phyloP scores from a whole-genome alignment of 495 filamentous ascomycete species.

The Cercophora samala region DNA sequence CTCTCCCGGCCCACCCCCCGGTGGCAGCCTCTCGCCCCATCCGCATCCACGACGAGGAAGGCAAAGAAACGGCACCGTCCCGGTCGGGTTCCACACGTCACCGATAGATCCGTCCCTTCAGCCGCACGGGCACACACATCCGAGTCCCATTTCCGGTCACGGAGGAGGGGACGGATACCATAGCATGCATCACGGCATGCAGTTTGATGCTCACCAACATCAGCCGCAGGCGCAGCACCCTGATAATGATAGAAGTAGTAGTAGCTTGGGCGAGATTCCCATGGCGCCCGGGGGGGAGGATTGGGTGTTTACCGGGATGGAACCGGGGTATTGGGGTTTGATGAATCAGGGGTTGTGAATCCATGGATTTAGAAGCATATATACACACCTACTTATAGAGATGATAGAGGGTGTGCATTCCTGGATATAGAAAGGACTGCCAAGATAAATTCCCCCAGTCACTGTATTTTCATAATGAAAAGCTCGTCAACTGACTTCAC shows the following conservation, averaged over 20 bases:
- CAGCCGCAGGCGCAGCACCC: not conserved
- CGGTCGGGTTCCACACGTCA: not conserved
- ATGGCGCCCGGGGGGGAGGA: slow-evolving; percentile 37
- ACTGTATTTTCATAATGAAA: too few species aligned
- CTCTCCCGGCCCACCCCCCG: slow-evolving; percentile 13
- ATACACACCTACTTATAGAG: not conserved
- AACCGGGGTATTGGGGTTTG: slow-evolving; percentile 36
- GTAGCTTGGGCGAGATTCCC: slow-evolving; percentile 25
- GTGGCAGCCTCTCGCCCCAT: slow-evolving; percentile 19
- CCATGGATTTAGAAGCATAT: not conserved
- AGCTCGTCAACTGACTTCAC: too few species aligned
- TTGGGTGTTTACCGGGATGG: slow-evolving; percentile 44
- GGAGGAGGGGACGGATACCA: not conserved
- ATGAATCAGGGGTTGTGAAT: slow-evolving; percentile 12
- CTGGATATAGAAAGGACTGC: too few species aligned
- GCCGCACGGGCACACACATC: not conserved
- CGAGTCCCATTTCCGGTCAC: not conserved
- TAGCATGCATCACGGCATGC: slow-evolving; percentile 21
- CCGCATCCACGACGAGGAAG: not conserved
- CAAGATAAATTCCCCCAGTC: too few species aligned
- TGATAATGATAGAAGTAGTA: not conserved
- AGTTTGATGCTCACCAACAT: slow-evolving; percentile 29
- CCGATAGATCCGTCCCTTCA: not conserved
- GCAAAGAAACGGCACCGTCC: not conserved
- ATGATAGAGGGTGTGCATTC: not conserved